Percentiles rank a stretch among this genome's conserved stretches.
These are phyloP conservation scores for Trypanosoma lewisi DNA, from an alignment of 208 protist species.

Conservation along the genomic window DNA sequence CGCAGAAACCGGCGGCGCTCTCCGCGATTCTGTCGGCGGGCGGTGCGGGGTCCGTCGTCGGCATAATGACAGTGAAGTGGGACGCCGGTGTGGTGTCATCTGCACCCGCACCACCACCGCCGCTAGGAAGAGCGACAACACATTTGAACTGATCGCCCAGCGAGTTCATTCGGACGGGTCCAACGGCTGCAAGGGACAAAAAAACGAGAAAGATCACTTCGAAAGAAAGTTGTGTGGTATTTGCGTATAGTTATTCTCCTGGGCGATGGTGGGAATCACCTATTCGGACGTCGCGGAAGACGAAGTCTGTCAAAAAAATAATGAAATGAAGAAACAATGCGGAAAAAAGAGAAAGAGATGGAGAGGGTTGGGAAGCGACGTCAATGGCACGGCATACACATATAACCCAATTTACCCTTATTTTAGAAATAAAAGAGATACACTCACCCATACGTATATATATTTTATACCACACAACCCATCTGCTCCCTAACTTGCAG, in stretches of 20 bases:
- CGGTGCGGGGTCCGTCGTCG: background rate
- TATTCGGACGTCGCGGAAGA: no score
- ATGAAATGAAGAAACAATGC: background rate
- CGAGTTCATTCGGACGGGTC: slow-evolving; percentile 34
- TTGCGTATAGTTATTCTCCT: no score
- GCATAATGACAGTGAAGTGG: slow-evolving; percentile 8
- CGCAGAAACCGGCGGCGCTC: slow-evolving; percentile 1
- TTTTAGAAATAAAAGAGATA: no score
- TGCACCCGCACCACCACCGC: background rate
- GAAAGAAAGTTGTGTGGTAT: no score
- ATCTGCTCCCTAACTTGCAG: no score
- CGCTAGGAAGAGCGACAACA: slow-evolving; percentile 30
- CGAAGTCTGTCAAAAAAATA: no score
- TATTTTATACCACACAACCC: no score
- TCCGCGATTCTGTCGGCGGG: background rate
- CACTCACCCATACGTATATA: no score
- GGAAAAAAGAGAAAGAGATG: slow-evolving; percentile 4
- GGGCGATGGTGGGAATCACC: no score
- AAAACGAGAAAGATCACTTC: slow-evolving; percentile 10
- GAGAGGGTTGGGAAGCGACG: no score
- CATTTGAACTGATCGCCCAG: slow-evolving; percentile 32
- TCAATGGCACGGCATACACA: no score
- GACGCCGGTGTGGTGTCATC: slow-evolving; percentile 17
- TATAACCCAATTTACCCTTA: no score
- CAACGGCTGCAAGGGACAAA: background rate